Evolutionary conservation across 2,329 filamentous ascomycete genomes (phyloP).

Genomic region (Trichoderma sp.): DNA sequence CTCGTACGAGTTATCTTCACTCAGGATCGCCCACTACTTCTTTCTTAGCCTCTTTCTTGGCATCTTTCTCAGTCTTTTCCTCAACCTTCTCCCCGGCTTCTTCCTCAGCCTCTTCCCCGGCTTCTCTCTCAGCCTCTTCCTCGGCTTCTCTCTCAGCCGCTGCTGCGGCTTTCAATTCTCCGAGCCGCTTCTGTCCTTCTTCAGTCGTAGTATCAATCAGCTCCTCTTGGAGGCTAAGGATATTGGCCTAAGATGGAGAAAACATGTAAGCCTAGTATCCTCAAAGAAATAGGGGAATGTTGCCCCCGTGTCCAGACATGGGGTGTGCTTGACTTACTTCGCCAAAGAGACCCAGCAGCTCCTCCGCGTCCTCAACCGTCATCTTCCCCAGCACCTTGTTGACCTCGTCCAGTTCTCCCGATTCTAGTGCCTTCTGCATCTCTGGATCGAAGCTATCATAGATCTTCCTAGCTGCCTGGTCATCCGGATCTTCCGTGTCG

Average conservation of each 20-base stretch:
- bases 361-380: conserved; percentile 83
- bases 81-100: conserved; percentile 18
- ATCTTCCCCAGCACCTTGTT: conserved; percentile 70
- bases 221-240: conserved; percentile 86
- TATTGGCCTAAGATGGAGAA: conserved; percentile 62
- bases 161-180: conserved; percentile 59
- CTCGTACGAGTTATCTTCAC: neutral
- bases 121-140: conserved; percentile 33
- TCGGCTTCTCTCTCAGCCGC: conserved; percentile 22
- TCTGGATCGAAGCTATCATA: conserved; percentile 82
- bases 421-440: conserved; percentile 77
- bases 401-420: conserved; percentile 71
- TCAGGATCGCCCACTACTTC: conserved; percentile 37
- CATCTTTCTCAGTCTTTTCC: too few species aligned
- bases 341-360: conserved; percentile 74
- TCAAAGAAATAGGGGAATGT: neutral
- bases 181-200: conserved; percentile 73
- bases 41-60: neutral
- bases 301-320: neutral
- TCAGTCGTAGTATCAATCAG: conserved; percentile 95
- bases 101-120: conserved; percentile 24
- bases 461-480: conserved; percentile 64
- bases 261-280: neutral
- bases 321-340: conserved; percentile 47
- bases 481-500: conserved; percentile 62